Evolutionary conservation across 2,329 filamentous ascomycete genomes (phyloP), one percentile per base, ranked within the genome.

Genomic region (Hymenoscyphus albidus): DNA sequence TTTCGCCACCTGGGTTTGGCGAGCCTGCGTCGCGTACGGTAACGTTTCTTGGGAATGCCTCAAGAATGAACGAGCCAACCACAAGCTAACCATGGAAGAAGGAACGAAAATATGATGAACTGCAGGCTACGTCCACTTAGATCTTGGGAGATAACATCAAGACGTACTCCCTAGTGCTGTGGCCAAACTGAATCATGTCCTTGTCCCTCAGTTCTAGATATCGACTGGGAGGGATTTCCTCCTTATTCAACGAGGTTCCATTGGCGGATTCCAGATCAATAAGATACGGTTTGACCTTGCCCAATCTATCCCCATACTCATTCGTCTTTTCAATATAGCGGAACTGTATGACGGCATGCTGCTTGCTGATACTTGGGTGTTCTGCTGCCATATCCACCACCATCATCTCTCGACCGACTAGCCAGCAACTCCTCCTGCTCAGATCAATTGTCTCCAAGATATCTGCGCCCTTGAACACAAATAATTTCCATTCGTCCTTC

Each of bases 271-370:
- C 93, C 59, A 99, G 79, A 77, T 99, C 95, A 69, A 99, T 92
- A 9, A 98, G 76, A 78, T 98, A 99, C 0, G 93, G 93, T 78
- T 87, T 89, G 57, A 93, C 90, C 67, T 82, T 88, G 27, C 91
- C 92, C 64, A 88, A 82, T 74, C 88, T 90, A 75, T 97, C 93
- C 27, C 93, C 93, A 75, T 85, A 96, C 77, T 97, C 92, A 71
- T 96, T 92, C 67, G 86, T 86, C 77, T 89, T 93, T 73, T 92
- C 90, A 22, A 90, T 86, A 74, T 92, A 88, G 44, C 95, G 87
- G 74, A 99, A 99, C 76, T 99, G 95, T 55, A 99, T 85, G 9
- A 93, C 95, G 0, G 94, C 94, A 76, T 99, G 95, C 78, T 99
- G 95, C 77, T 96, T 96, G 76, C 92, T 96, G 73, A 93, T 88